phyloP scores from a whole-genome alignment of 352 stramenopile genomes.

The Globisporangium solare region DNA sequence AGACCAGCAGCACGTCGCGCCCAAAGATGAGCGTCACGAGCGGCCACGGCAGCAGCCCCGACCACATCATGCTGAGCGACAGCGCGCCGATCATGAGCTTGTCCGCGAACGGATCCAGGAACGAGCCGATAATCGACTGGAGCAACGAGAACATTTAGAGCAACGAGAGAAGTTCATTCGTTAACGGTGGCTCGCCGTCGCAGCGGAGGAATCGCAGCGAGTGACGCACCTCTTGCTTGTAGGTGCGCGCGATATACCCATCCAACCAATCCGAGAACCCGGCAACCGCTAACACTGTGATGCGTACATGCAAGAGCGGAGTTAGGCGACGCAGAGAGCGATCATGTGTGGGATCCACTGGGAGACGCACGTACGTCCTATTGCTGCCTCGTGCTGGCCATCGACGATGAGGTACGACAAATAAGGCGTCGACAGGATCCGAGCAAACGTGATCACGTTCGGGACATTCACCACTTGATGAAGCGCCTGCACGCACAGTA shows the following conservation, averaged over 20 bases:
- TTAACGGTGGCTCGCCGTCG: neutral
- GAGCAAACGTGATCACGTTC: slow-evolving; percentile 75
- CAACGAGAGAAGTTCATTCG: neutral
- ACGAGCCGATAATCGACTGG: slow-evolving; percentile 74
- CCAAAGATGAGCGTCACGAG: slow-evolving; percentile 68
- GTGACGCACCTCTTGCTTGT: slow-evolving; percentile 53
- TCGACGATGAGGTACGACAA: slow-evolving; percentile 69
- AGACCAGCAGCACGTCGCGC: slow-evolving; percentile 63
- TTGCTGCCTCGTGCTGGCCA: slow-evolving; percentile 56
- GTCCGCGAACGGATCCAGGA: slow-evolving; percentile 79
- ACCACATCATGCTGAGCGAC: slow-evolving; percentile 72
- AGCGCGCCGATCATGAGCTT: slow-evolving; percentile 76
- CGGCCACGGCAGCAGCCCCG: slow-evolving; percentile 53
- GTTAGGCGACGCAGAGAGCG: too few species aligned
- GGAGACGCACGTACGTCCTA: slow-evolving; percentile 40
- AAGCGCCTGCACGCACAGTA: slow-evolving; percentile 29
- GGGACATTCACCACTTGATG: slow-evolving; percentile 75
- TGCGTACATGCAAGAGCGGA: too few species aligned
- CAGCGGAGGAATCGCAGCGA: neutral
- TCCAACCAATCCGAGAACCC: slow-evolving; percentile 80
- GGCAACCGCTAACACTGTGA: slow-evolving; percentile 59
- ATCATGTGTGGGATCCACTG: neutral
- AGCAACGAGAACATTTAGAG: neutral
- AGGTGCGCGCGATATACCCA: slow-evolving; percentile 70
- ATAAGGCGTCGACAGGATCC: slow-evolving; percentile 75